Evolutionary conservation across 2,329 filamentous ascomycete genomes (phyloP).

Genomic region (Fusarium robinianum): DNA sequence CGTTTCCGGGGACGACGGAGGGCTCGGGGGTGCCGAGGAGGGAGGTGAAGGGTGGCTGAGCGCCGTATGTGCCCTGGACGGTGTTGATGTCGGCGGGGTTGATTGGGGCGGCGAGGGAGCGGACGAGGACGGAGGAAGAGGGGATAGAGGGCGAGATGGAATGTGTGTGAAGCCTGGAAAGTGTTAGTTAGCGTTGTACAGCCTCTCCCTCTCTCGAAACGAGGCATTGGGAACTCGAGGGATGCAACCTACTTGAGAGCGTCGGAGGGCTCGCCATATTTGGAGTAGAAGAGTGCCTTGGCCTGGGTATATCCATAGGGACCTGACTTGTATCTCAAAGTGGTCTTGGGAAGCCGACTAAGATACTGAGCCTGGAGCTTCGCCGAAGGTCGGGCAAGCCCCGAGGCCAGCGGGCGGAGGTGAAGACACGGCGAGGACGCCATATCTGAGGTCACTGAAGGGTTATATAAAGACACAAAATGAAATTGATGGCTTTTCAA

Average conservation of each 20-base stretch:
- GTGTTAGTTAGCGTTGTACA: not conserved
- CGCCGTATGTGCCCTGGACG: conserved; percentile 94
- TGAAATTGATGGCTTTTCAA: conserved; percentile 2
- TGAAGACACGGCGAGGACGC: conserved; percentile 29
- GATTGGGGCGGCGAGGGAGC: conserved; percentile 87
- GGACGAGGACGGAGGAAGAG: conserved; percentile 69
- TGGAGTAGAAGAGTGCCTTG: conserved; percentile 77
- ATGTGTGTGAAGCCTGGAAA: conserved; percentile 67
- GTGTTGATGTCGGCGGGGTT: conserved; percentile 99
- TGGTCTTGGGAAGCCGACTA: conserved; percentile 29
- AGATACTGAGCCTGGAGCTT: conserved; percentile 21
- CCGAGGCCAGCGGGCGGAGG: conserved; percentile 28
- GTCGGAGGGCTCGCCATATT: conserved; percentile 74
- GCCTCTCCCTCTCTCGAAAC: no score
- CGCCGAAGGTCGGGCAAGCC: conserved; percentile 29
- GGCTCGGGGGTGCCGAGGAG: conserved; percentile 76
- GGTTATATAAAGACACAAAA: not conserved
- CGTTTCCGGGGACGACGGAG: conserved; percentile 82
- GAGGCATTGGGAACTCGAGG: not conserved
- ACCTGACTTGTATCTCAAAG: conserved; percentile 57
- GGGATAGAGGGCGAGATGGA: conserved; percentile 78
- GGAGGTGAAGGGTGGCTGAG: conserved; percentile 76
- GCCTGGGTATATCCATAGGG: conserved; percentile 83
- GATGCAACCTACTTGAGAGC: conserved; percentile 60
- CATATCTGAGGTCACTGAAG: conserved; percentile 24